Evolutionary conservation across 2,329 filamentous ascomycete genomes (phyloP).

Genomic region (Stachybotrys echinatus): DNA sequence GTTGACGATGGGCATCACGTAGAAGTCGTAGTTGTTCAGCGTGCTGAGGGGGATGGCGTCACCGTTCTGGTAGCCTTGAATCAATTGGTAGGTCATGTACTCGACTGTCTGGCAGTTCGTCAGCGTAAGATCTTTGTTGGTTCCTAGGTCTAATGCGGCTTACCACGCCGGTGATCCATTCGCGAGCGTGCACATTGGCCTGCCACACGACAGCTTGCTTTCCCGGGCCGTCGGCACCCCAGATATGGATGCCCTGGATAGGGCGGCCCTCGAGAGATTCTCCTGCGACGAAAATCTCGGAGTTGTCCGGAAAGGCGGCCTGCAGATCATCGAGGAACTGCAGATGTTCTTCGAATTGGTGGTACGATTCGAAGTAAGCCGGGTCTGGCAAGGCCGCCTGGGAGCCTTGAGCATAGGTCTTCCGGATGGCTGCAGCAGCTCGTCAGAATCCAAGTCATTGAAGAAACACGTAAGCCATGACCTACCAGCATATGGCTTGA

Average conservation of each 20-base stretch:
- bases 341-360: slow-evolving; percentile 44
- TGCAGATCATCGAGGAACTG: slow-evolving; percentile 41
- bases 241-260: slow-evolving; percentile 58
- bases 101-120: slow-evolving; percentile 27
- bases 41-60: slow-evolving; percentile 31
- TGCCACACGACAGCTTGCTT: slow-evolving; percentile 46
- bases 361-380: slow-evolving; percentile 48
- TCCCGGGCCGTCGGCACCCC: slow-evolving; percentile 35
- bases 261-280: slow-evolving; percentile 38
- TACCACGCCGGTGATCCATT: slow-evolving; percentile 47
- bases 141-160: background rate
- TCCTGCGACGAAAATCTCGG: slow-evolving; percentile 44
- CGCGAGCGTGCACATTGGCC: slow-evolving; percentile 51
- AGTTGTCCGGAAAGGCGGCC: slow-evolving; percentile 33
- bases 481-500: slow-evolving; percentile 10
- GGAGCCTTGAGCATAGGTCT: too few relatives aligned
- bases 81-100: slow-evolving; percentile 40
- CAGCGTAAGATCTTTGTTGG: background rate
- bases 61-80: slow-evolving; percentile 33
- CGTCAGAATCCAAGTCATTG: background rate
- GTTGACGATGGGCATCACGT: slow-evolving; percentile 46
- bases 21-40: slow-evolving; percentile 53
- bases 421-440: background rate
- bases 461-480: background rate
- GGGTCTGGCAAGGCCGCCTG: slow-evolving; percentile 4